Evolutionary conservation across 768 basidiomycete genomes (phyloP), one percentile per base, ranked within the genome.

Genomic region (Multifurca ochricompacta): DNA sequence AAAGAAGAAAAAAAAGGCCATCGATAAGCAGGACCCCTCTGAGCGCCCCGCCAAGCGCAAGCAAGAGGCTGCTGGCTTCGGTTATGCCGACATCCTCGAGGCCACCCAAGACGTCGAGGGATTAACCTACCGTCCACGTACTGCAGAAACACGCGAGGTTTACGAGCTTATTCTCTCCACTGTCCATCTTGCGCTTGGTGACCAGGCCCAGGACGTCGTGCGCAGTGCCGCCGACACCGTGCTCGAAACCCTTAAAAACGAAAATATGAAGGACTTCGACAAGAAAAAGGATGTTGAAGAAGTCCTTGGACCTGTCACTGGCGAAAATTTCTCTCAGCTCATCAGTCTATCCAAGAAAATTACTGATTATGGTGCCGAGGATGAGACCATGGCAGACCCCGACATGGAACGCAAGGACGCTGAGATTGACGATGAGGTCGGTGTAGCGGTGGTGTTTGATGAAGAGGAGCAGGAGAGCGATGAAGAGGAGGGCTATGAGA

Each of bases 391-490:
- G 70, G 82, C 70, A 0, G 91, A 93, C 64, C 86, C 86, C 0
- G 90, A 91, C 61, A 75, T 77, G 70, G 91, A 90, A 66, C 74
- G 78, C 43, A 84, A 86, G 68, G 90, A 89, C 53, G 89, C 82
- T 2, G 91, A 87, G 69, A 92, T 97, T 62, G 95, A 97, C 60
- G 93, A 93, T 55, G 93, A 95, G 62, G 83, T 89, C 40, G 94
- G 95, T n/a, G 95, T 99, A 1, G 95, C 95, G 0, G 94, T 99
- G 7, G 86, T 97, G 5, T 97, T 98, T 55, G 94, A 97, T 60
- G 95, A 97, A 65, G 96, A 98, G 54, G 95, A 96, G 60, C 84
- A 91, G 63, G 93, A 96, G 21, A 91, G 78, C 21, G 92, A 94
- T 2, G 91, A 94, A 18, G 91, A 89, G 0, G 90, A 89, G 60